Base-by-base conservation (phyloP, 2,329 filamentous ascomycete genomes). In the Hypoxylon sp. region DNA sequence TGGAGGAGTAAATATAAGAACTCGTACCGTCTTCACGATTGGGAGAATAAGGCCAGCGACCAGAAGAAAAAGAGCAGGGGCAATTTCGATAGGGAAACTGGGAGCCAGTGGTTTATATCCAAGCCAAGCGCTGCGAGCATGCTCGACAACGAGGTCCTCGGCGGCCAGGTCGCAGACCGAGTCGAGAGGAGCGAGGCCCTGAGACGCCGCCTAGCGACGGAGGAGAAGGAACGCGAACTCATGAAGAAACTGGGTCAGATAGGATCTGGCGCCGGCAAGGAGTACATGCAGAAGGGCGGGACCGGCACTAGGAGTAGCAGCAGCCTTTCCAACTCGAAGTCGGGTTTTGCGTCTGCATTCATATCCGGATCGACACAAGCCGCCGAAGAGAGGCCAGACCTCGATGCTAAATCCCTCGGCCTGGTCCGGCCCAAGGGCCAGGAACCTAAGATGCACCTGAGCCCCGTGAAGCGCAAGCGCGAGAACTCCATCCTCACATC, bases 211-310 rank as follows among this genome's bases (percentile, higher is more conserved):
- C 81, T 94, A 5, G 86, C 88, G 5, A 87, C 86, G 13, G 86
- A 89, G 72, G 91, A 94, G 78, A 90, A 87, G 75, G 93, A 95
- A 77, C 84, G 89, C 19, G 90, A 93, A 23, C 85, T 96, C 52
- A 91, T 90, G 70, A 89, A 87, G 76, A 88, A 88, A 71, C 83
- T 96, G 2, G 88, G 87, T 9, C 82, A 86, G 55, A 82, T 89
- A 64, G 91, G 91, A 9, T 85, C 82, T 52, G 90, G 90, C 5
- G 86, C 90, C 0, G 92, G 91, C 1, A 87, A 84, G 50, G 90
- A 93, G 67, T 94, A 94, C 78, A 89, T 94, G 85, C 84, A 81
- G 58, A 79, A 77, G 17, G 70, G 70, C 23, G 67, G 63, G 25
- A 61, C 66, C 52, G 46, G 60, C 30, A 58, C 60, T 38, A 65